These are phyloP conservation scores for Thelonectria rubi DNA, from an alignment of 2,329 filamentous ascomycete genomes.

Conservation along the genomic window DNA sequence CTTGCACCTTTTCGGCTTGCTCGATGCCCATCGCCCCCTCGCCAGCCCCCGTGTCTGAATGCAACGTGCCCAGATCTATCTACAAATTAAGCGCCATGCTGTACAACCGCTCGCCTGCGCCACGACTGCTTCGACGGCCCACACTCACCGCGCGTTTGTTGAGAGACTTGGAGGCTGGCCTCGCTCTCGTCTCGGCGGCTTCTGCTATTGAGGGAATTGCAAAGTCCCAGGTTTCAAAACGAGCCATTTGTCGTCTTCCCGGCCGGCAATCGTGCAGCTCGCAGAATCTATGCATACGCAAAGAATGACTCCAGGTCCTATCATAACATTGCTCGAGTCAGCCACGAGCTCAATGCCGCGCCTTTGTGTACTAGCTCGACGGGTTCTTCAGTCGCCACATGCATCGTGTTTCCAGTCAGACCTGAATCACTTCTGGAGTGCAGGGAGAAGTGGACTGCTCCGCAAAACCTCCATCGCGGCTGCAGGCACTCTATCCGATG, in stretches of 20 bases:
- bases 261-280: slow-evolving; percentile 16
- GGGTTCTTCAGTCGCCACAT: not conserved
- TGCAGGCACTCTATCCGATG: slow-evolving; percentile 38
- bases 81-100: slow-evolving; percentile 35
- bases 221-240: slow-evolving; percentile 16
- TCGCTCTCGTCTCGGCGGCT: slow-evolving; percentile 26
- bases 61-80: slow-evolving; percentile 22
- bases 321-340: not conserved
- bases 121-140: slow-evolving; percentile 22
- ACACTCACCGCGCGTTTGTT: slow-evolving; percentile 27
- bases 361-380: not conserved
- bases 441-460: slow-evolving; percentile 33
- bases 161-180: slow-evolving; percentile 18
- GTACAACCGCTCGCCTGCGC: slow-evolving; percentile 36
- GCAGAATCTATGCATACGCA: slow-evolving; percentile 6
- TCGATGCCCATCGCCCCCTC: not conserved
- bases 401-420: slow-evolving; percentile 13
- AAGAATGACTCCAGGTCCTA: not conserved
- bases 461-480: slow-evolving; percentile 29
- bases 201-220: slow-evolving; percentile 13
- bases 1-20: slow-evolving; percentile 14
- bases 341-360: not conserved
- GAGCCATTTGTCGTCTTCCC: slow-evolving; percentile 18
- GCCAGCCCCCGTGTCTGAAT: slow-evolving; percentile 18
- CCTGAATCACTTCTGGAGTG: slow-evolving; percentile 24